Evolutionary conservation across 768 basidiomycete genomes (phyloP), one percentile per base, ranked within the genome.

Genomic region (Lentinula lateritia): DNA sequence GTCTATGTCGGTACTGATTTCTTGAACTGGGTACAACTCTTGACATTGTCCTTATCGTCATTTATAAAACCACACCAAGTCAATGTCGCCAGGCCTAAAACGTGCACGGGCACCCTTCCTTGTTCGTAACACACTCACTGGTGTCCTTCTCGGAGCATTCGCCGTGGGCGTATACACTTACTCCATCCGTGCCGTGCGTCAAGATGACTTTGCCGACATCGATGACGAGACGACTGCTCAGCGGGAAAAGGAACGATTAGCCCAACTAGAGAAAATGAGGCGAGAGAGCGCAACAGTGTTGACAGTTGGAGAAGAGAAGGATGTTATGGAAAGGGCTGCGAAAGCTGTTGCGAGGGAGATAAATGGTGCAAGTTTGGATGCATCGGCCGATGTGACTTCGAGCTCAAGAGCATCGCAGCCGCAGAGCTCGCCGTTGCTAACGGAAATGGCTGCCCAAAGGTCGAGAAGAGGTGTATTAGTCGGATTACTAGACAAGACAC

Each of bases 121-220:
- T 36, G 43, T 89, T 43, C 82, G 82, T 65, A 98, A 98, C 72
- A 84, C 87, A 16, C 41, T 96, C 52, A 92, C 90, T 0, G 96
- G 95, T 7, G 64, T 87, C 50, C 68, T 78, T 2, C 80, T 98
- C 48, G 81, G 85, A 32, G 80, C 82, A 0, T 95, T 97, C 70
- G 88, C 85, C 34, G 82, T 85, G 13, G 89, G 88, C 32, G 87
- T 97, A 8, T 98, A 93, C 85, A 80, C 87, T 4, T 98, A 98
- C 75, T 95, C 94, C 16, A 96, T 98, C 69, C 84, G 86, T 35
- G 95, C 94, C 34, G 95, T 98, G 60, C 93, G 90, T 69, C 95
- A 98, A 69, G 95, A 97, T 70, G 86, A 90, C 43, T 97, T 96
- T 70, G 86, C 89, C 65, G 92, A 93, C 70, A 80, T 92, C 45